Conservation (phyloP, 2,329 filamentous ascomycete species). For the Aspergillus fumigatus region DNA sequence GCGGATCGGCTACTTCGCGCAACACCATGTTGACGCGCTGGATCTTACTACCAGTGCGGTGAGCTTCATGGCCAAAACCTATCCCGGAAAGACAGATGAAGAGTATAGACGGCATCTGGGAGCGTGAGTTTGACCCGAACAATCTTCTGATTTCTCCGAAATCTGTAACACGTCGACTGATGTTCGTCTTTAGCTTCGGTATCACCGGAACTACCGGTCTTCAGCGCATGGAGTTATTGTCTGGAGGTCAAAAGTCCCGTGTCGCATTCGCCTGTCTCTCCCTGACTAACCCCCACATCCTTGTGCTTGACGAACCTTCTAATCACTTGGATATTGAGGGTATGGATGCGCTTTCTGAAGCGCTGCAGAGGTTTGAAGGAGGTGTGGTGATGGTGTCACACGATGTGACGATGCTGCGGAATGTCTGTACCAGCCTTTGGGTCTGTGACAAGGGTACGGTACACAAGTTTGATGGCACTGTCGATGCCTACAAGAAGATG, state of each 20-base stretch:
- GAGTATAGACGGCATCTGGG: slow-evolving; percentile 94
- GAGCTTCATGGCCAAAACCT: slow-evolving; percentile 90
- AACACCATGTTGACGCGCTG: slow-evolving; percentile 95
- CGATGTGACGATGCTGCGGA: slow-evolving; percentile 98
- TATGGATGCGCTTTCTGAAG: slow-evolving; percentile 89
- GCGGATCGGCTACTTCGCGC: slow-evolving; percentile 92
- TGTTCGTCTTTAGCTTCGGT: slow-evolving; percentile 46
- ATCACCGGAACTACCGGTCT: slow-evolving; percentile 92
- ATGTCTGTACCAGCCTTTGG: slow-evolving; percentile 91
- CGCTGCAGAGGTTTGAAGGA: slow-evolving; percentile 80
- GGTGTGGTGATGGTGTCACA: slow-evolving; percentile 98
- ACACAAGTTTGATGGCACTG: slow-evolving; percentile 92
- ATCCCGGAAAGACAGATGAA: slow-evolving; percentile 87
- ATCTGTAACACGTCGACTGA: background rate
- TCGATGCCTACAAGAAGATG: slow-evolving; percentile 96
- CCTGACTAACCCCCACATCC: slow-evolving; percentile 88
- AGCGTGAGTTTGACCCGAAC: slow-evolving; percentile 57
- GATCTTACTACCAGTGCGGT: slow-evolving; percentile 87
- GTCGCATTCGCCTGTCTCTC: slow-evolving; percentile 97
- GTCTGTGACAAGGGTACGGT: slow-evolving; percentile 93
- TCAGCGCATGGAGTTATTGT: slow-evolving; percentile 90
- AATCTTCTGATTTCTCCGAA: slow-evolving; percentile 1
- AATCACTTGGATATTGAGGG: slow-evolving; percentile 99
- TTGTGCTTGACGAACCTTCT: slow-evolving; percentile 96
- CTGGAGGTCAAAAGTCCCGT: slow-evolving; percentile 96